Evolutionary conservation across 2,329 filamentous ascomycete genomes (phyloP), one percentile per base, ranked within the genome.

Genomic region (Aspergillus jensenii): DNA sequence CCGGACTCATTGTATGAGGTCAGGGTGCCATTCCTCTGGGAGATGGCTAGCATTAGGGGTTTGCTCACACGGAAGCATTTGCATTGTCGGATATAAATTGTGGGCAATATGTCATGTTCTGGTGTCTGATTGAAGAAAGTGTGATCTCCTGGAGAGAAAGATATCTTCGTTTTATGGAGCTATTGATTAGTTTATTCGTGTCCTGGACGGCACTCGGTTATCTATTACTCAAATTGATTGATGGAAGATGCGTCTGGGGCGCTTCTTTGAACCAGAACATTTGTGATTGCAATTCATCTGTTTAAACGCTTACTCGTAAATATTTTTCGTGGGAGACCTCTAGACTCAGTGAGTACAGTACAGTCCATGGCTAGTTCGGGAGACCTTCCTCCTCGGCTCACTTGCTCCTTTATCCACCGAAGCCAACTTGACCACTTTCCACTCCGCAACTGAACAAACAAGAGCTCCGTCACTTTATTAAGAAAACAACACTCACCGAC

Each of bases 351-450:
- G 8, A n/a, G 35, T 35, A 37, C 6, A 15, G 14, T 6, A 15
- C 35, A 37, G 12, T 37, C 14, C 27, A 31, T 4, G 27, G 27
- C 11, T 7, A 14, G 8, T 25, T 67, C 59, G 53, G 56, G 11
- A 52, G 48, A 60, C 52, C 35, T 62, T 53, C 59, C 59, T 23
- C 21, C 31, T 60, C 58, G 58, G 58, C 43, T 27, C 47, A 62
- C 61, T 56, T 62, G 53, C 62, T 59, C 35, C 51, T 47, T 45
- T 17, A 39, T 52, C 62, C 53, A 55, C 55, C 46, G 61, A 65
- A 65, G 64, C 56, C 62, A 67, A 62, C 62, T 63, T 66, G 59
- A 62, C 65, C 60, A 63, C 62, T 65, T 65, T 55, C 37, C 60
- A 58, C 47, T 54, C 39, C 56, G 31, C 56, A 37, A 39, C 27